Evolutionary conservation across 2,329 filamentous ascomycete species (phyloP).

Genomic region (Apiospora arundinis): DNA sequence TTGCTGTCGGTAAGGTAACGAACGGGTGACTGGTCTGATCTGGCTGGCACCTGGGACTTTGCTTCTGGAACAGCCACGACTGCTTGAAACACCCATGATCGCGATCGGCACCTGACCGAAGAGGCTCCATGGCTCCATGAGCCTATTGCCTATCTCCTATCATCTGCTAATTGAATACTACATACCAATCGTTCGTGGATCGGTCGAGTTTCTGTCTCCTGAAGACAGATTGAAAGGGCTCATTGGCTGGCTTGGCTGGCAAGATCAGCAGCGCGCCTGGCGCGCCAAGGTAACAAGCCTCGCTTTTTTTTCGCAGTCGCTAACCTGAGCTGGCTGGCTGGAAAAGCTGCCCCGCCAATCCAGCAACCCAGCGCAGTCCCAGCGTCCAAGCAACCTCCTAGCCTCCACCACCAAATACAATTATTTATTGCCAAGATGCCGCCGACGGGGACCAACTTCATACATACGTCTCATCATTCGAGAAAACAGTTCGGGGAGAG

Average conservation of each 20-base stretch:
- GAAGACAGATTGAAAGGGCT: neutral
- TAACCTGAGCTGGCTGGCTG: too few species aligned
- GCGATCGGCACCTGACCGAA: neutral
- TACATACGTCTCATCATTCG: neutral
- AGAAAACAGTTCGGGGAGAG: neutral
- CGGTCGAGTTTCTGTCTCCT: neutral
- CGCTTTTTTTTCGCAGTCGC: too few species aligned
- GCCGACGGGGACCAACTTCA: neutral
- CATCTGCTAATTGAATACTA: neutral
- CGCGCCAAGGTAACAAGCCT: neutral
- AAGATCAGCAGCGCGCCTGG: neutral
- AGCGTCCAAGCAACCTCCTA: too few species aligned
- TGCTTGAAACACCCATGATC: constrained; percentile 4
- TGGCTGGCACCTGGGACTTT: neutral
- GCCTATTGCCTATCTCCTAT: constrained; percentile 4
- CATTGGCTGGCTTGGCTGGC: too few species aligned
- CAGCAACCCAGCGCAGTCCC: too few species aligned
- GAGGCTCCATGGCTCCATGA: neutral
- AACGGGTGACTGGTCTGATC: neutral
- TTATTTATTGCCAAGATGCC: neutral
- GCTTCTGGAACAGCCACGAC: constrained; percentile 5
- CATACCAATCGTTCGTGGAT: neutral
- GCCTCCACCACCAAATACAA: too few species aligned
- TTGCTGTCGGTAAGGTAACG: neutral
- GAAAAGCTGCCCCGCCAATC: too few species aligned